These are phyloP conservation scores for Phlyctochytrium arcticum DNA, from an alignment of 192 early-diverging fungal species.

Conservation along the genomic window DNA sequence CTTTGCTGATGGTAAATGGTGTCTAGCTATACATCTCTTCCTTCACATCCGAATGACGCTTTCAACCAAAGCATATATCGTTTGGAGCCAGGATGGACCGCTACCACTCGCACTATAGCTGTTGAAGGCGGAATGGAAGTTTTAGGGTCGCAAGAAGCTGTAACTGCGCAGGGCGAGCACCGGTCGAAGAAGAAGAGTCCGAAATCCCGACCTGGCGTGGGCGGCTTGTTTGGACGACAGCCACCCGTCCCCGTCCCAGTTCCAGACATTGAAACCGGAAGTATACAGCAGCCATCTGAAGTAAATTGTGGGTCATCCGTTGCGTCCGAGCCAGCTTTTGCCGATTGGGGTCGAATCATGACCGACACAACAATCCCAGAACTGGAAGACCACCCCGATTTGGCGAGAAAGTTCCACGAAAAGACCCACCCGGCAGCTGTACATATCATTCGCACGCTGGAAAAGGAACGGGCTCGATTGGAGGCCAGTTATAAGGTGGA, in stretches of 20 bases:
- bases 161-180: not conserved
- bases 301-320: too few relatives aligned
- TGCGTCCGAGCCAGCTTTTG: not conserved
- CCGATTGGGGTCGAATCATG: conserved; percentile 1
- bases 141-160: conserved; percentile 25
- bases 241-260: too few relatives aligned
- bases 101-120: conserved; percentile 7
- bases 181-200: not conserved
- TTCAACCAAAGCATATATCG: too few relatives aligned
- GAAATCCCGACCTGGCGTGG: not conserved
- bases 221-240: not conserved
- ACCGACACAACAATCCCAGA: conserved; percentile 1
- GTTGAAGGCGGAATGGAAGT: conserved; percentile 27
- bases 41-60: too few relatives aligned
- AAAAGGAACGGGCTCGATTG: conserved; percentile 25
- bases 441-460: conserved; percentile 18
- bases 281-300: not conserved
- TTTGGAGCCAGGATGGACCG: not conserved
- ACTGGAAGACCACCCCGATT: not conserved
- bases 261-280: not conserved
- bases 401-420: conserved; percentile 8
- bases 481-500: conserved; percentile 26
- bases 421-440: conserved; percentile 25
- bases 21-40: too few relatives aligned
- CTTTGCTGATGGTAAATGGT: too few relatives aligned